These are phyloP conservation scores for Sinapis alba DNA, from an alignment of 441 rosid genomes.

Conservation along the genomic window DNA sequence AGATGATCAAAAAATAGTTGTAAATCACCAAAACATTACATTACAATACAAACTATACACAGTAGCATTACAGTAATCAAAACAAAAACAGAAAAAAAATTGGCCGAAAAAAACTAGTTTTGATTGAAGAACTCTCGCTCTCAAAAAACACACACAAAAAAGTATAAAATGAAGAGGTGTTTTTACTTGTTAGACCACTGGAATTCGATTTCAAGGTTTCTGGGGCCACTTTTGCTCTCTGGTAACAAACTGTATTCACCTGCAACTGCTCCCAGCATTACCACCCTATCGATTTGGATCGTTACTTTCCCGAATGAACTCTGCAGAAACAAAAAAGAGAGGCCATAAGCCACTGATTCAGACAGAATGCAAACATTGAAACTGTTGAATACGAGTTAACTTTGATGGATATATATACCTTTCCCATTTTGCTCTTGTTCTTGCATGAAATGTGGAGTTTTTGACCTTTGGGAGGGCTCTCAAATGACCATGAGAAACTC, in stretches of 20 bases:
- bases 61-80: constrained; percentile 22
- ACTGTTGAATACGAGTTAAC: background rate
- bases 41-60: constrained; percentile 37
- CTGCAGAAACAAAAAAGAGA: constrained; percentile 47
- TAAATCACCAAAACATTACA: constrained; percentile 15
- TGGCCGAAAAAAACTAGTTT: constrained; percentile 3
- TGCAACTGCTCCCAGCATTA: constrained; percentile 97
- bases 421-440: constrained; percentile 99
- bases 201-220: constrained; percentile 96
- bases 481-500: constrained; percentile 96
- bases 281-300: constrained; percentile 95
- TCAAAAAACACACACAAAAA: background rate
- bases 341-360: constrained; percentile 1
- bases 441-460: constrained; percentile 97
- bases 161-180: constrained; percentile 4
- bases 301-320: constrained; percentile 99
- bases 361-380: background rate
- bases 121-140: constrained; percentile 19
- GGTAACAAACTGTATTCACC: constrained; percentile 95
- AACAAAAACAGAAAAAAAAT: constrained; percentile 6
- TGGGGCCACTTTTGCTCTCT: constrained; percentile 93
- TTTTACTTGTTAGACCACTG: constrained; percentile 94
- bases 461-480: constrained; percentile 98
- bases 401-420: constrained; percentile 48
- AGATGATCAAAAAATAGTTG: background rate